Conservation (phyloP, 2,329 filamentous ascomycete genomes). For the Gnomoniopsis sp. region DNA sequence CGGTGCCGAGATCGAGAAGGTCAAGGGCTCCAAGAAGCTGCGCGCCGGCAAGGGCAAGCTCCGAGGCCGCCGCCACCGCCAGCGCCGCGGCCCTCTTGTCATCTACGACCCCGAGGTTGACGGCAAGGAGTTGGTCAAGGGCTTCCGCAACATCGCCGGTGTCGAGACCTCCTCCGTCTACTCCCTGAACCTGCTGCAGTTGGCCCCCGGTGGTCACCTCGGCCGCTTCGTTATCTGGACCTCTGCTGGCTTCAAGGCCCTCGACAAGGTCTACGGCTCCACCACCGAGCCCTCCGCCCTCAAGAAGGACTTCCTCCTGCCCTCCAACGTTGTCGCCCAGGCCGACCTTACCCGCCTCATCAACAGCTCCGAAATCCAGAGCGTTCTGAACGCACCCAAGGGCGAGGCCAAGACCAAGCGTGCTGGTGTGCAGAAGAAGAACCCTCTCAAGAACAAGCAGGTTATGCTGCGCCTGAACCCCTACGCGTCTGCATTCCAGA, state of each 20-base stretch:
- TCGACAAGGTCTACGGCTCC: constrained; percentile 95
- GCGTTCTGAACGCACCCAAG: constrained; percentile 87
- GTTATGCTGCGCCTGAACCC: constrained; percentile 98
- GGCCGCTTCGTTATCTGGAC: constrained; percentile 99
- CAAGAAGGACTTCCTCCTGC: constrained; percentile 99
- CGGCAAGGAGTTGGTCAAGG: constrained; percentile 87
- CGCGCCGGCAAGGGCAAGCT: constrained; percentile 99
- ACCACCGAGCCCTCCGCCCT: constrained; percentile 84
- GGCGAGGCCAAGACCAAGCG: constrained; percentile 89
- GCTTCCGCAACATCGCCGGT: constrained; percentile 98
- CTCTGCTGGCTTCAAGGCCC: constrained; percentile 91
- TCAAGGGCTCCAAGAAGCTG: constrained; percentile 93
- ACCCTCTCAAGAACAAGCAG: constrained; percentile 98
- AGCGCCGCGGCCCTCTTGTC: constrained; percentile 95
- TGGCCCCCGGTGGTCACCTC: constrained; percentile 97
- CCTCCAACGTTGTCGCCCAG: constrained; percentile 88
- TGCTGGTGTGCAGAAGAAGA: constrained; percentile 96
- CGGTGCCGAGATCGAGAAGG: constrained; percentile 87
- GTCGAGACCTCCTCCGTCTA: constrained; percentile 95
- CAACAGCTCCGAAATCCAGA: constrained; percentile 99
- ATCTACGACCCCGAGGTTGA: constrained; percentile 96
- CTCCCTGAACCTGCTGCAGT: constrained; percentile 96
- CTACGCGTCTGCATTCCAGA: constrained; percentile 86
- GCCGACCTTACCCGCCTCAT: constrained; percentile 95
- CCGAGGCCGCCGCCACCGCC: constrained; percentile 90